phyloP scores from a whole-genome alignment of 2,329 filamentous ascomycete species.

The Neoascochyta sp. region DNA sequence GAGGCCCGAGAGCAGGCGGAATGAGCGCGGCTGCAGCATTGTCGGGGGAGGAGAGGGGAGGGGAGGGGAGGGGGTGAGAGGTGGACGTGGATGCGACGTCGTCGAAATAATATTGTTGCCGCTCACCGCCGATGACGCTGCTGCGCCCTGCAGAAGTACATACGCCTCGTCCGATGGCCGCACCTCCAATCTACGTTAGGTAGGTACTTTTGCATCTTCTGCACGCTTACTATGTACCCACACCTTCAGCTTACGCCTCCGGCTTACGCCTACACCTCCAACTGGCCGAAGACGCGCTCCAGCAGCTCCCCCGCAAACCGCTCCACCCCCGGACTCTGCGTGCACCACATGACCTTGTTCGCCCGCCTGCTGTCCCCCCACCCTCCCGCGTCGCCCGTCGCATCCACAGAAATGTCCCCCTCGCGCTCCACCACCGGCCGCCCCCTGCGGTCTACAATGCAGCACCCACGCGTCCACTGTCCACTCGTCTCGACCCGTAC shows the following conservation, averaged over 20 bases:
- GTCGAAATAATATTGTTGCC: no score
- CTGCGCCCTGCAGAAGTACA: no score
- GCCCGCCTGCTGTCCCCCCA: constrained; percentile 74
- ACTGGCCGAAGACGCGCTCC: constrained; percentile 58
- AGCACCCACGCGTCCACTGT: constrained; percentile 94
- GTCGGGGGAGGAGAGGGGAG: constrained; percentile 14
- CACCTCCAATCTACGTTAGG: no score
- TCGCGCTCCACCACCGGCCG: constrained; percentile 49
- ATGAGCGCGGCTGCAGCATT: constrained; percentile 39
- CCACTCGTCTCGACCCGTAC: constrained; percentile 84
- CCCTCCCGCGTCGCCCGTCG: constrained; percentile 66
- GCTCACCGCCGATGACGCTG: no score
- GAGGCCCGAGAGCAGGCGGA: constrained; percentile 32
- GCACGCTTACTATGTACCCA: no score
- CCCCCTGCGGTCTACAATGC: constrained; percentile 71
- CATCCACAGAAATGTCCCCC: constrained; percentile 37
- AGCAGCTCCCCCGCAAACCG: constrained; percentile 65
- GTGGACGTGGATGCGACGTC: no score
- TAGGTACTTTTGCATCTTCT: no score
- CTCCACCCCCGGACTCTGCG: constrained; percentile 63
- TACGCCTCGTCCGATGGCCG: no score
- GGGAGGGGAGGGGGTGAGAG: constrained; percentile 11
- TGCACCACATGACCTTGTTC: constrained; percentile 75
- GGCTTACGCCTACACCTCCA: constrained; percentile 1
- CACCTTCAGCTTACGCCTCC: no score